A percentile compares a stretch with the other conserved stretches of the same genome.
Evolutionary conservation across 441 rosid genomes (phyloP).

Genomic region (Flueggea neowawraea): DNA sequence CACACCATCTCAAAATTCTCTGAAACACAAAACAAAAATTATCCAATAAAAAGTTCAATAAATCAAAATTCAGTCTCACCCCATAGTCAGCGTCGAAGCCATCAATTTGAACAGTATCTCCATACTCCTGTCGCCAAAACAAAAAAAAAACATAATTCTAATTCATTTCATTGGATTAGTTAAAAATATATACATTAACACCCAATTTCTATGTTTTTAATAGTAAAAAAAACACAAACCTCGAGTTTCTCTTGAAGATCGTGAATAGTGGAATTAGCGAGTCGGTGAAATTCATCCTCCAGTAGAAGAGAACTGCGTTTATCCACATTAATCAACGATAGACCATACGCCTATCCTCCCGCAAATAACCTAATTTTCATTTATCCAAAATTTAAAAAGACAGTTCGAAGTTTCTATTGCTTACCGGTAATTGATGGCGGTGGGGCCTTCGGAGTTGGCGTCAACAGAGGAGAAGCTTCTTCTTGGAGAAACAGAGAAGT

Average conservation of each 20-base stretch:
- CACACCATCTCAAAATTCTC: background rate
- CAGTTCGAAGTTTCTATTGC: background rate
- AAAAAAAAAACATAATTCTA: too few species aligned
- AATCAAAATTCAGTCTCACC: slow-evolving; percentile 46
- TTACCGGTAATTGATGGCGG: slow-evolving; percentile 61
- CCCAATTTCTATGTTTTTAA: background rate
- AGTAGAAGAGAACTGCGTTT: slow-evolving; percentile 63
- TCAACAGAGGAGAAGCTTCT: slow-evolving; percentile 42
- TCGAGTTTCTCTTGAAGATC: slow-evolving; percentile 80
- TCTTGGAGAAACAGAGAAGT: slow-evolving; percentile 25
- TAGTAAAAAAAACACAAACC: slow-evolving; percentile 24
- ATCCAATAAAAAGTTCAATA: background rate
- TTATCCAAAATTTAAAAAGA: background rate
- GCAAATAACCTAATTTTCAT: background rate
- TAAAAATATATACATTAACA: background rate
- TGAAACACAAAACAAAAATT: background rate
- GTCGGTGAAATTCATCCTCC: slow-evolving; percentile 84
- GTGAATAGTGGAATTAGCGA: slow-evolving; percentile 73
- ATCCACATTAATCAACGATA: slow-evolving; percentile 18
- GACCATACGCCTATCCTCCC: background rate
- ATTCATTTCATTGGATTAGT: background rate
- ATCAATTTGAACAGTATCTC: slow-evolving; percentile 68
- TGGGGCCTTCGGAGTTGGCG: slow-evolving; percentile 40
- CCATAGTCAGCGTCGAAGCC: slow-evolving; percentile 92
- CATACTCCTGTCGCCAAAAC: slow-evolving; percentile 62